Base-by-base conservation (phyloP, 2,329 filamentous ascomycete genomes). In the Apiospora kogelbergensis region DNA sequence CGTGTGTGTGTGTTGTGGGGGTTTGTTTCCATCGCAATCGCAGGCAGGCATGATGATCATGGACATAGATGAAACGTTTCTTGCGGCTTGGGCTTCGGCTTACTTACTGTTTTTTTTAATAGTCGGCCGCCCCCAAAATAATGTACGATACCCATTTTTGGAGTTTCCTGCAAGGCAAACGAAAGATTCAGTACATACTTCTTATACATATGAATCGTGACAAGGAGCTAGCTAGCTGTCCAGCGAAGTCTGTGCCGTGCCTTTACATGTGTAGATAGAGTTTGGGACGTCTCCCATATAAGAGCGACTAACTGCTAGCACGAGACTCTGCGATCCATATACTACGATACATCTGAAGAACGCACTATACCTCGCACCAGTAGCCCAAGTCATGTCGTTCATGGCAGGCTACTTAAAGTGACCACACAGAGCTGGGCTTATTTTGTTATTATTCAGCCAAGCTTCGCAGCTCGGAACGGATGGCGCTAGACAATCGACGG, bases 111-210 rank as follows among this genome's bases (percentile, higher is more conserved):
- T n/a, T n/a, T n/a, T 24, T 46, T 1, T 57, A 13, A 37, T n/a
- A n/a, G 53, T 37, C 17, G 17, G 37, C 53, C 30, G n/a, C 33
- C 17, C 26, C 30, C 53, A 60, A 37, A 60, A 60, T 60, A 60
- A 60, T 60, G 53, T 60, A 60, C 53, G 53, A 60, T 60, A 60
- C 53, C 53, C 53, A 60, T n/a, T 26, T 57, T 60, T 37, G 53
- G 53, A 17, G 53, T 60, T 60, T 60, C 53, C 53, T 60, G 53
- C 53, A 60, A 60, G 26, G n/a, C n/a, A n/a, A n/a, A n/a, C n/a
- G n/a, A n/a, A 60, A 17, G 26, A 30, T 3, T 7, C 45, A 41
- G 4, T 3, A 48, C 2, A 1, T 33, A 1, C 9, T 40, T 10
- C 13, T 5, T 9, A 6, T 11, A 2, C 7, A 40, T 2, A 40